Base-by-base conservation (phyloP, 768 basidiomycete species). In the Austroboletus festivus region DNA sequence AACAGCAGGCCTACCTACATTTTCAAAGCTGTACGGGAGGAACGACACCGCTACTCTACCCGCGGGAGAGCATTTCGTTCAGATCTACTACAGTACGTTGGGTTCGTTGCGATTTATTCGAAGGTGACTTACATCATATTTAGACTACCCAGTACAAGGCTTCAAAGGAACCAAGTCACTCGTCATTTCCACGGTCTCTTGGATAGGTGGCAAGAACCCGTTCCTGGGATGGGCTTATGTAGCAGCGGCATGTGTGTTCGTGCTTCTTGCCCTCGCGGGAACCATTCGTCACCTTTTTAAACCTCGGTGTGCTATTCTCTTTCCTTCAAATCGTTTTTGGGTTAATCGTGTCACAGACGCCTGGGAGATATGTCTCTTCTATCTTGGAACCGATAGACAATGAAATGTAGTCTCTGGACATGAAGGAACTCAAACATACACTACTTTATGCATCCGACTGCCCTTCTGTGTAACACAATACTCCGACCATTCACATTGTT, bases 141-240 rank as follows among this genome's bases (percentile, higher is more conserved):
- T 59, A 95, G 96, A 97, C 70, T 99, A 85, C 72, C 96, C 96
- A 5, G 95, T 98, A 42, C 73, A 80, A 40, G 78, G 85, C 9
- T 99, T 89, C 74, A 83, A 84, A 44, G 96, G 96, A 37, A 97
- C 95, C 10, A 99, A 99, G 69, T 93, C 93, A 0, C 78, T 99
- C 51, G 94, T 99, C 26, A 89, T 99, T 53, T 93, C 93, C 38
- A 98, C 95, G 3, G 93, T 96, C 13, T 92, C 94, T 2, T 98
- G 95, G 94, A 92, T 96, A 63, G 96, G 96, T 11, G 96, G 96
- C 34, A 94, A 95, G 73, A 97, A 99, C 59, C 85, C 93, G 1
- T 99, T 99, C 83, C 77, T 99, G 18, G 96, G 96, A 8, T 98
- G 94, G 93, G 91, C 93, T 2, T 99, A 99, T 62, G 86, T 99